Evolutionary conservation across 306 rosid genomes (phyloP).

Genomic region (Pachyrhizus erosus): DNA sequence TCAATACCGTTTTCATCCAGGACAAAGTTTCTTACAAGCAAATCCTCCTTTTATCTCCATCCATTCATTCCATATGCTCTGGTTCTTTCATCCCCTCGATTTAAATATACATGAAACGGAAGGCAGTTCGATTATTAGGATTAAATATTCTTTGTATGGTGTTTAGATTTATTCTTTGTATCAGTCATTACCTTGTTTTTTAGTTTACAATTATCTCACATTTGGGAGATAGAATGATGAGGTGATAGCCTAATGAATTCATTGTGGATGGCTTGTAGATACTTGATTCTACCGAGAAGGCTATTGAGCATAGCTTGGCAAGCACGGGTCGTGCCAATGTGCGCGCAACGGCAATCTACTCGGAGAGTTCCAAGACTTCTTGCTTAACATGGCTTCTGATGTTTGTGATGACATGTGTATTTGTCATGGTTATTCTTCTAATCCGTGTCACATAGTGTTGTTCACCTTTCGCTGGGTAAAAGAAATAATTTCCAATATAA

Average conservation of each 20-base stretch:
- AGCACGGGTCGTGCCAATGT: conserved; percentile 82
- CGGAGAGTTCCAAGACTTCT: conserved; percentile 76
- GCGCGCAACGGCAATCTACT: conserved; percentile 70
- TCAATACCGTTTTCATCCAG: background rate
- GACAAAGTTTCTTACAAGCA: background rate
- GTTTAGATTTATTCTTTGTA: background rate
- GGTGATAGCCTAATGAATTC: conserved; percentile 21
- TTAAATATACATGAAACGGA: no score
- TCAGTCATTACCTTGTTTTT: background rate
- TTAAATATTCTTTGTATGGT: no score
- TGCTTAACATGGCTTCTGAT: conserved; percentile 84
- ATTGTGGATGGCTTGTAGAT: conserved; percentile 58
- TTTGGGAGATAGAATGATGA: background rate
- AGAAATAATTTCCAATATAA: background rate
- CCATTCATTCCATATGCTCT: no score
- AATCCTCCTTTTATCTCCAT: background rate
- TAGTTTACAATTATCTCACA: no score
- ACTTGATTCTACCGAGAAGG: conserved; percentile 87
- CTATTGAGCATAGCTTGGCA: conserved; percentile 88
- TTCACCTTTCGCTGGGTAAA: conserved; percentile 1
- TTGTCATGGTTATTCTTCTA: conserved; percentile 87
- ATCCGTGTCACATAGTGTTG: conserved; percentile 70
- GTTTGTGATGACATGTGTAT: conserved; percentile 73
- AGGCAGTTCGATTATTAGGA: no score
- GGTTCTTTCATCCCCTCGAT: no score